phyloP scores from a whole-genome alignment of 805 yeast species.

The Saturnispora zaruensis region DNA sequence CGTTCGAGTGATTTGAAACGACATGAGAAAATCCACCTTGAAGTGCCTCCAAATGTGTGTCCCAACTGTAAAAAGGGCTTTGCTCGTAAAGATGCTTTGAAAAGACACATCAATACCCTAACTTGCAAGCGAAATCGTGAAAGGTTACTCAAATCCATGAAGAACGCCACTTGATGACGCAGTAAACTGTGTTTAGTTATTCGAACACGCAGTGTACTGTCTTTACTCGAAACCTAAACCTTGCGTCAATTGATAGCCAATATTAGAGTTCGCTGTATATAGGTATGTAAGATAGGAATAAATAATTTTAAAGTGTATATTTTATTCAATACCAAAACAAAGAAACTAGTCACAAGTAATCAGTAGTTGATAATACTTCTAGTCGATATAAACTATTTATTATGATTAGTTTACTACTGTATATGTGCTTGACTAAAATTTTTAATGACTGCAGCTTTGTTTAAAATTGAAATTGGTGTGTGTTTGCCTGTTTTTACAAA shows the following conservation, averaged over 20 bases:
- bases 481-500: too few species aligned
- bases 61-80: constrained; percentile 72
- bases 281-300: background rate
- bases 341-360: too few species aligned
- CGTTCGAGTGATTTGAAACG: constrained; percentile 64
- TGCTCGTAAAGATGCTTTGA: constrained; percentile 75
- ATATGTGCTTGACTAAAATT: too few species aligned
- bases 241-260: background rate
- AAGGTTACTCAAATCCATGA: constrained; percentile 28
- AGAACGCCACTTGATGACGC: background rate
- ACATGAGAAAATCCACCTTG: constrained; percentile 67
- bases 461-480: too few species aligned
- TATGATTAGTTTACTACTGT: too few species aligned
- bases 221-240: background rate
- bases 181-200: background rate
- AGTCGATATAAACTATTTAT: too few species aligned
- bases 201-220: background rate
- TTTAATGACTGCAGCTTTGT: too few species aligned
- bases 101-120: constrained; percentile 64
- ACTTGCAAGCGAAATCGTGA: constrained; percentile 69
- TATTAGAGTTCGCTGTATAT: background rate
- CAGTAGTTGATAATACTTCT: too few species aligned
- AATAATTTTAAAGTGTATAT: background rate
- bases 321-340: background rate
- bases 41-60: constrained; percentile 68